phyloP scores from a whole-genome alignment of 2,329 filamentous ascomycete species.

The Zopfia rhizophila region DNA sequence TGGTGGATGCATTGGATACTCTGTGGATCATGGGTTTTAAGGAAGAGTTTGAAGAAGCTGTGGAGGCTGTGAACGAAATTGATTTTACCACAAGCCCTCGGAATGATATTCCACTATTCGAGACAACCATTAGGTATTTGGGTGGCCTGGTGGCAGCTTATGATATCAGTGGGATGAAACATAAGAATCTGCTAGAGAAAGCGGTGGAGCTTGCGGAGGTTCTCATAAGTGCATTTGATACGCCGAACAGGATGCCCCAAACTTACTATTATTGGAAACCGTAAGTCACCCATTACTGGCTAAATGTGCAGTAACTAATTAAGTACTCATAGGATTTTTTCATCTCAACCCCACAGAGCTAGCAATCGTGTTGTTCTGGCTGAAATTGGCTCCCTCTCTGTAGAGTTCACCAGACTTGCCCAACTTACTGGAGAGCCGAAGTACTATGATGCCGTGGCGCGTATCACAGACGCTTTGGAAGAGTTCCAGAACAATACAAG shows the following conservation, averaged over 20 bases:
- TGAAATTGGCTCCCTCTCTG: constrained; percentile 59
- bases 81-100: constrained; percentile 68
- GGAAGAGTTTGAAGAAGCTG: constrained; percentile 72
- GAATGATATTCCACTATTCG: constrained; percentile 71
- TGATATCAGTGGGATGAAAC: constrained; percentile 68
- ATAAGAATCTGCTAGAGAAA: constrained; percentile 67
- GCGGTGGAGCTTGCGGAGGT: constrained; percentile 72
- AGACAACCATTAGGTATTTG: constrained; percentile 77
- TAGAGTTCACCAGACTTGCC: constrained; percentile 61
- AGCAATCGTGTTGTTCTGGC: constrained; percentile 55
- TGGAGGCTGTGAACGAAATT: constrained; percentile 66
- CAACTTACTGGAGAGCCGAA: constrained; percentile 59
- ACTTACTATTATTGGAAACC: constrained; percentile 67
- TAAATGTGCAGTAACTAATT: neutral
- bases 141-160: constrained; percentile 76
- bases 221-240: constrained; percentile 74
- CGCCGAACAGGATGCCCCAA: constrained; percentile 73
- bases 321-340: constrained; percentile 36
- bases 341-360: constrained; percentile 52
- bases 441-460: constrained; percentile 60
- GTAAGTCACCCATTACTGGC: constrained; percentile 56
- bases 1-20: constrained; percentile 81
- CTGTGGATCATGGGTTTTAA: constrained; percentile 77
- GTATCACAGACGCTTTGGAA: constrained; percentile 57
- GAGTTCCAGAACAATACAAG: constrained; percentile 57